Base-by-base conservation (phyloP, 2,329 filamentous ascomycete species). In the Helotiales sp. region DNA sequence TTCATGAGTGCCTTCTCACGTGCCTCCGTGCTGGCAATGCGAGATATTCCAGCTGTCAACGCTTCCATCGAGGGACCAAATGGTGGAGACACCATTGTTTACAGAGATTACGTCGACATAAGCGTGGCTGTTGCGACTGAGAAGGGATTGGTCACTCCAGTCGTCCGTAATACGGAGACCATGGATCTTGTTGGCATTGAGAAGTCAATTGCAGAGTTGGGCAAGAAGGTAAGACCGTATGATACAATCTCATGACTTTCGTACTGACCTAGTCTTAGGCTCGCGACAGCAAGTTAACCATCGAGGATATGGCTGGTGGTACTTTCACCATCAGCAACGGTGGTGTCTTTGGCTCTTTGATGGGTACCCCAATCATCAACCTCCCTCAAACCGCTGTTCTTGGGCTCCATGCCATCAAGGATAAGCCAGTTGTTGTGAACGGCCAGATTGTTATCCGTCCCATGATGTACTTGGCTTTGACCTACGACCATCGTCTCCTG, bases 391-490 rank as follows among this genome's bases (percentile, higher is more conserved):
- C 92, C 67, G 92, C 93, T 66, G 94, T 97, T 10, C 87, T 97
- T 66, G 95, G 95, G 72, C 89, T 97, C 24, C 95, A 99, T 79
- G 93, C 95, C 55, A 97, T 97, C 82, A 99, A 99, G 84, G 93
- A 99, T 64, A 92, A 91, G 76, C 89, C 95, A 2, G 89, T 97
- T 61, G 95, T 87, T 28, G 85, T 98, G 69, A 93, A 98, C 77
- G 96, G 96, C 77, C 96, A 97, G 84, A 85, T 98, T 66, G 94
- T 97, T 80, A 92, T 97, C 74, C 88, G 96, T 73, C 96, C 96
- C n/a, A 98, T 99, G 93, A 99, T 99, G 96, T 98, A 97, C 81
- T 87, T 99, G 71, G 96, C 96, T 49, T 86, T 99, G 68, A 99
- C 96, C 15, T 99, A 99, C 78, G 96, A 99, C 79, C 96, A 99